phyloP scores from a whole-genome alignment of 345 rosid species.

The Conringia planisiliqua region DNA sequence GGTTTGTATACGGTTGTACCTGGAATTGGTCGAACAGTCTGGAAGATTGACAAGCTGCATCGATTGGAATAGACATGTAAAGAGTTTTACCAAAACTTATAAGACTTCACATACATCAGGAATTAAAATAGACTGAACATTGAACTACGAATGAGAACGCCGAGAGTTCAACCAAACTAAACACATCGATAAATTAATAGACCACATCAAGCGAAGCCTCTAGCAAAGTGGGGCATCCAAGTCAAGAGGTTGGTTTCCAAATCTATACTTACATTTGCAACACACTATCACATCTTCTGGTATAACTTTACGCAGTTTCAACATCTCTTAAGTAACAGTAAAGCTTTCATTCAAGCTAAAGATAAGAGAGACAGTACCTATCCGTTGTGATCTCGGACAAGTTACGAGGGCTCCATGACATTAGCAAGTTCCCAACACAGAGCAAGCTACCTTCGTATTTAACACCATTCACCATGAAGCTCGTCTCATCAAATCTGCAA shows the following conservation, averaged over 20 bases:
- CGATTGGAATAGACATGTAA: not conserved
- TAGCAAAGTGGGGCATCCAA: not conserved
- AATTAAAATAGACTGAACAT: not conserved
- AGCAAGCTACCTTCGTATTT: conserved; percentile 86
- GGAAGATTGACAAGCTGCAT: conserved; percentile 81
- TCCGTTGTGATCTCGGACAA: conserved; percentile 74
- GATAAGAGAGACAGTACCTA: conserved; percentile 37
- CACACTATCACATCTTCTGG: not conserved
- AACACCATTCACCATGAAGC: conserved; percentile 73
- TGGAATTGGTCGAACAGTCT: conserved; percentile 70
- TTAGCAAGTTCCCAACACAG: conserved; percentile 71
- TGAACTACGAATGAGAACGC: not conserved
- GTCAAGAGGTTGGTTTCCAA: not conserved
- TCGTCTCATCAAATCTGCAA: conserved; percentile 70
- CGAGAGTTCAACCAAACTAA: not conserved
- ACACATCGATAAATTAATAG: not conserved
- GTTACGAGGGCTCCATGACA: conserved; percentile 74
- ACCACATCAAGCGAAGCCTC: not conserved
- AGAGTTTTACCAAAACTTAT: not conserved
- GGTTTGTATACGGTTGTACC: conserved; percentile 40
- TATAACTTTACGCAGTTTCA: not conserved
- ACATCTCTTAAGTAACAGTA: not conserved
- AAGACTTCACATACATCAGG: not conserved
- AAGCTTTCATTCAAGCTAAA: not conserved
- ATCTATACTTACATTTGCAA: not conserved